Base-by-base conservation (phyloP, 1,139 yeast species). In the Sugiyamaella grinbergsii region DNA sequence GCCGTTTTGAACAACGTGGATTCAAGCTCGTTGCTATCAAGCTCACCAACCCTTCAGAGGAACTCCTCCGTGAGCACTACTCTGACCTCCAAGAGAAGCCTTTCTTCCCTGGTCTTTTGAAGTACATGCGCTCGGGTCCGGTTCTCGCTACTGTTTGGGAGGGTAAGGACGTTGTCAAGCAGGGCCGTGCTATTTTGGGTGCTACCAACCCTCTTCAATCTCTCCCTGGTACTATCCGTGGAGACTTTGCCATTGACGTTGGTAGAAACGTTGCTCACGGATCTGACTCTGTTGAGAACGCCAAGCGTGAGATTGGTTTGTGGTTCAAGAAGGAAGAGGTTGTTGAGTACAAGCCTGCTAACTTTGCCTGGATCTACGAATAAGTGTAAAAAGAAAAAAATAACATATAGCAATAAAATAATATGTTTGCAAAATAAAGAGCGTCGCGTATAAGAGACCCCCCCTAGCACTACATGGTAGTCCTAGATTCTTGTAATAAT, bases 211-310 rank as follows among this genome's bases (percentile, higher is more conserved):
- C 99, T 72, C 82, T 86, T 73, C 83, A 80, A 68, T 87, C 96
- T 66, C 93, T 95, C 64, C 98, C 98, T 75, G 99, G 98, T 75
- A 93, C 99, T 78, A 93, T 94, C 83, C 90, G 99, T 81, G 98
- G 96, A 74, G 98, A 93, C 79, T 72, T 59, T 62, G 75, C 75
- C 62, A 65, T 72, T 68, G 98, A 94, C 77, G 89, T 89, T 82
- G 98, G 99, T 74, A 90, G 99, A 85, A 94, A 94, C 82, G 96
- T 93, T 68, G 81, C 87, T 73, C 99, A 94, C 83, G 99, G 98
- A 75, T 91, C 98, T 63, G 99, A 94, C 82, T 89, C 98, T 62
- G 98, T 94, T 70, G 98, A 91, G 79, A 79, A 85, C 65, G 99
- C 99, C 70, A 77, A 89, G 75, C 88, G 87, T 81, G 99, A 94